phyloP scores from a whole-genome alignment of 2,329 filamentous ascomycete genomes.

The Colletotrichum godetiae region DNA sequence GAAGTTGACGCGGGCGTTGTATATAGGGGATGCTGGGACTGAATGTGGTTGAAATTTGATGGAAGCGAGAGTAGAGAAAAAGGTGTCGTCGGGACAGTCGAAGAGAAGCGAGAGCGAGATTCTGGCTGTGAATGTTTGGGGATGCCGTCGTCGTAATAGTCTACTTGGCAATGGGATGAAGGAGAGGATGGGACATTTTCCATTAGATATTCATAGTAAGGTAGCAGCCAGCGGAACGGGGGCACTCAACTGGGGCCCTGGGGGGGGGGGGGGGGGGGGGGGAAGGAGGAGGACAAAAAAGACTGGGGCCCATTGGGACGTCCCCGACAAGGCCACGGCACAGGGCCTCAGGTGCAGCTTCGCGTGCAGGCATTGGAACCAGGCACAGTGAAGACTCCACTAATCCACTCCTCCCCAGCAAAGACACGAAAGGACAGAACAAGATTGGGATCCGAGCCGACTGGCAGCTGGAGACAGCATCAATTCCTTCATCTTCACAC shows the following conservation, averaged over 20 bases:
- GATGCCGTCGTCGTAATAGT: conserved; percentile 34
- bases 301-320: background rate
- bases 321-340: conserved; percentile 24
- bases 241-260: background rate
- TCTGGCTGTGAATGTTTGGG: conserved; percentile 28
- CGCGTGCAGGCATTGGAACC: background rate
- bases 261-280: background rate
- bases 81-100: conserved; percentile 24
- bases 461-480: background rate
- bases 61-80: conserved; percentile 30
- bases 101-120: conserved; percentile 8
- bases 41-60: conserved; percentile 18
- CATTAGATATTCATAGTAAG: conserved; percentile 33
- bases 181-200: conserved; percentile 30
- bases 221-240: conserved; percentile 14
- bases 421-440: conserved; percentile 15
- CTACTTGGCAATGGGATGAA: conserved; percentile 35
- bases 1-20: conserved; percentile 3
- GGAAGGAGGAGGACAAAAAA: conserved; percentile 19
- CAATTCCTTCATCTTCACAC: background rate
- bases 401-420: conserved; percentile 1
- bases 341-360: conserved; percentile 8
- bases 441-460: conserved; percentile 23
- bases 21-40: conserved; percentile 9
- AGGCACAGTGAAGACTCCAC: conserved; percentile 20